These are phyloP conservation scores for Elaeis oleifera DNA, from an alignment of 202 grass and related monocot species.

Conservation along the genomic window DNA sequence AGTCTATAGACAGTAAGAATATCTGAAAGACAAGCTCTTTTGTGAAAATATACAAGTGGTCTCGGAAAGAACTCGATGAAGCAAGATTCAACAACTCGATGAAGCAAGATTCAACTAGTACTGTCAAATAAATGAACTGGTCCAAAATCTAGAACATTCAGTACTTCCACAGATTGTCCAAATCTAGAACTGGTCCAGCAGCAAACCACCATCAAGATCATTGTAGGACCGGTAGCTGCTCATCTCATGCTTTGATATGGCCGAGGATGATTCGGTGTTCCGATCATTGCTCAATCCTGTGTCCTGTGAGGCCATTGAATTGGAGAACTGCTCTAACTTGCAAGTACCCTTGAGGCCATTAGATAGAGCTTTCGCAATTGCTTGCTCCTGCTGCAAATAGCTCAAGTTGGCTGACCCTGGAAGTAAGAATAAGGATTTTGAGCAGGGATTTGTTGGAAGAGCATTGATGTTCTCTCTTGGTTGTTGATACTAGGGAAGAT, in stretches of 20 bases:
- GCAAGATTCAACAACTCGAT: neutral
- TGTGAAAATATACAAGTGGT: neutral
- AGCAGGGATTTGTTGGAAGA: neutral
- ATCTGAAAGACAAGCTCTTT: neutral
- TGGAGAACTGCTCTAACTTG: slow-evolving; percentile 1
- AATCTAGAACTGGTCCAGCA: slow-evolving; percentile 6
- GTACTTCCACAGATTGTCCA: slow-evolving; percentile 1
- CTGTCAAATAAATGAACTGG: neutral
- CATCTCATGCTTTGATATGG: neutral
- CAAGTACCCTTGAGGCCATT: slow-evolving; percentile 5
- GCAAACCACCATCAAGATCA: neutral
- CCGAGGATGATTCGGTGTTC: slow-evolving; percentile 1
- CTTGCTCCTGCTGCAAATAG: slow-evolving; percentile 24
- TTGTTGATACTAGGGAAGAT: too few relatives aligned
- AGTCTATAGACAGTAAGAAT: neutral
- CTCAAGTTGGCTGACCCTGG: slow-evolving; percentile 13
- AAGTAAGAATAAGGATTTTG: neutral
- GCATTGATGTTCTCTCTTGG: too few relatives aligned
- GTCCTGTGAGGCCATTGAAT: slow-evolving; percentile 26
- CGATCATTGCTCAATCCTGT: slow-evolving; percentile 20
- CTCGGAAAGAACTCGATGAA: neutral
- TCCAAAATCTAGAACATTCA: neutral
- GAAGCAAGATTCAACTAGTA: neutral
- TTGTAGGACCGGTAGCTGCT: slow-evolving; percentile 1
- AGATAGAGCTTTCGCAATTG: slow-evolving; percentile 5